Evolutionary conservation across 2,329 filamentous ascomycete species (phyloP).

Genomic region (Apiospora sp.): DNA sequence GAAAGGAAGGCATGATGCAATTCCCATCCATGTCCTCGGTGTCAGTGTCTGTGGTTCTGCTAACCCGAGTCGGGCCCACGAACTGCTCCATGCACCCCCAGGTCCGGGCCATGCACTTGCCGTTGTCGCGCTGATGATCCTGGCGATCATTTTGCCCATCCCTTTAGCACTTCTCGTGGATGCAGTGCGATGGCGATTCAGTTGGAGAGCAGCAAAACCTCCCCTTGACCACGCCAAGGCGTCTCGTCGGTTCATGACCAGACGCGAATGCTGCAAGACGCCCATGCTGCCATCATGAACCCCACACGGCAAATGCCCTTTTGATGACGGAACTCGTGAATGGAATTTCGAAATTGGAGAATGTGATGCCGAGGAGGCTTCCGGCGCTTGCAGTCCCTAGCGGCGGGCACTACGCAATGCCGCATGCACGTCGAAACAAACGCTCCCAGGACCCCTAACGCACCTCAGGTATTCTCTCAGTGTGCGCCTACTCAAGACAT

Average conservation of each 20-base stretch:
- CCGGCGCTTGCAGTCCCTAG: background rate
- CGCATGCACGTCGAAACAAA: background rate
- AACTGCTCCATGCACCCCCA: background rate
- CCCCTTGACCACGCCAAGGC: background rate
- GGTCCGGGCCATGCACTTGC: background rate
- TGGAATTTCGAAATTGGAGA: background rate
- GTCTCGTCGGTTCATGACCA: background rate
- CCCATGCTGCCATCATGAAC: background rate
- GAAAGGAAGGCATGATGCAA: background rate
- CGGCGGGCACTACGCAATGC: background rate
- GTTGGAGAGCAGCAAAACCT: background rate
- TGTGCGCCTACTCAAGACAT: background rate
- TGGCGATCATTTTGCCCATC: background rate
- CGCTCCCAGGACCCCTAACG: background rate
- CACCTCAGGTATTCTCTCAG: background rate
- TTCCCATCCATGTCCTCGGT: background rate
- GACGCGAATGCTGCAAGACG: background rate
- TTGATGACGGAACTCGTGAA: background rate
- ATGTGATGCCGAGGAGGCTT: background rate
- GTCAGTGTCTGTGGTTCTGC: background rate
- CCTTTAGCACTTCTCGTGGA: background rate
- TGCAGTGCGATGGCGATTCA: background rate
- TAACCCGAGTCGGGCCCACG: background rate
- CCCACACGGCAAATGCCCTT: background rate
- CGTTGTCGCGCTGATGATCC: background rate